A percentile compares a stretch with the other conserved stretches of the same genome.
phyloP scores from a whole-genome alignment of 108 stramenopile genomes.

The Nitzschia palea region DNA sequence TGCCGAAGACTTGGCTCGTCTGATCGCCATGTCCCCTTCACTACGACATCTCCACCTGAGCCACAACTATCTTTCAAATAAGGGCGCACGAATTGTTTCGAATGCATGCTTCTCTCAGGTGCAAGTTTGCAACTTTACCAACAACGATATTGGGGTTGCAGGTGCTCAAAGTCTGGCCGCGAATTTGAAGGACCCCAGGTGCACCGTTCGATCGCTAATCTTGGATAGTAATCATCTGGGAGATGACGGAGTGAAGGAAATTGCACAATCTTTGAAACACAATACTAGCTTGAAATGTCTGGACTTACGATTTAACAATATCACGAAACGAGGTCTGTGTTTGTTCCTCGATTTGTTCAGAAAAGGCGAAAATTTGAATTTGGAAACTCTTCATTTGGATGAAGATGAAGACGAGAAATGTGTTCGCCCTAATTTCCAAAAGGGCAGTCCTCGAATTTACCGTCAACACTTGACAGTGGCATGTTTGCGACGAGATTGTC shows the following conservation, averaged over 20 bases:
- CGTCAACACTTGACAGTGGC: too few species aligned
- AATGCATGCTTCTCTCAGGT: neutral
- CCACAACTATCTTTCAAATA: neutral
- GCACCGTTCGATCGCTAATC: neutral
- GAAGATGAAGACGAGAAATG: conserved; percentile 8
- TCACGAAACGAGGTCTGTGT: conserved; percentile 1
- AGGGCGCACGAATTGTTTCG: neutral
- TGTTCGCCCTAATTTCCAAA: neutral
- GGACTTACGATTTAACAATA: conserved; percentile 14
- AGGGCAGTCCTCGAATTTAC: neutral
- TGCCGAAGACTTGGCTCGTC: conserved; percentile 2
- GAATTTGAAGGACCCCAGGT: neutral
- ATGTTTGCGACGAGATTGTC: neutral
- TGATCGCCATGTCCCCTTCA: neutral
- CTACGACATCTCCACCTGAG: neutral
- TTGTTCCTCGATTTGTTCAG: neutral
- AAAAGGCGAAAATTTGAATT: conserved; percentile 5
- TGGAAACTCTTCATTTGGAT: conserved; percentile 1
- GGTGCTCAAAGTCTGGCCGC: conserved; percentile 13
- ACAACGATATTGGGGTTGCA: conserved; percentile 17
- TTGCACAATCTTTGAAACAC: conserved; percentile 17
- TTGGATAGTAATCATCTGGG: conserved; percentile 21
- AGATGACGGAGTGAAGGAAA: conserved; percentile 22
- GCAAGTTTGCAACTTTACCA: conserved; percentile 5
- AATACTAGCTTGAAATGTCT: conserved; percentile 18